Evolutionary conservation across 345 rosid genomes (phyloP).

Genomic region (Cardamine resedifolia): DNA sequence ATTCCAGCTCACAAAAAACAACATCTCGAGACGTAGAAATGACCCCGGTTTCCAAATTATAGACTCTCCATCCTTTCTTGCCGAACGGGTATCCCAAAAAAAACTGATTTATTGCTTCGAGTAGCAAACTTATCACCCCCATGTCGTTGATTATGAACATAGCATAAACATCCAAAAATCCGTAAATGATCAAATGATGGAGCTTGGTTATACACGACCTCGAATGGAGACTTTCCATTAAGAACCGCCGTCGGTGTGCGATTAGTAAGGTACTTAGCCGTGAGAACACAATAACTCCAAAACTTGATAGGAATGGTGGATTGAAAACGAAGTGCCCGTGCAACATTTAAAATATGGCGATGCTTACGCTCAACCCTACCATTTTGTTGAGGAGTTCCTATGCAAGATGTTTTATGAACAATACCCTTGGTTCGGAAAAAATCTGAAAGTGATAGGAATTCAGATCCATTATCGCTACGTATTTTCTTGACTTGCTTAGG

Average conservation of each 20-base stretch:
- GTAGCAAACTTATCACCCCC: not conserved
- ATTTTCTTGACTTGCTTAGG: too few relatives aligned
- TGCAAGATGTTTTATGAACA: too few relatives aligned
- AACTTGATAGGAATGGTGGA: rapidly evolving
- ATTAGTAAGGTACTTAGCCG: not conserved
- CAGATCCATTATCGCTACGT: too few relatives aligned
- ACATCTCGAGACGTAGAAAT: not conserved
- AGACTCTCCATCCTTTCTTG: not conserved
- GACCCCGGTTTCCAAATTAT: too few relatives aligned
- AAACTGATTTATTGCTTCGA: not conserved
- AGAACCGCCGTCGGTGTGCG: rapidly evolving
- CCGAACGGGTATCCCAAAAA: not conserved
- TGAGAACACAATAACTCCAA: not conserved
- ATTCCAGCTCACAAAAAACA: too few relatives aligned
- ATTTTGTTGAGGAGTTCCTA: not conserved
- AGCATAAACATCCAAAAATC: not conserved
- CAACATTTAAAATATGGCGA: not conserved
- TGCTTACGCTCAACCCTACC: not conserved
- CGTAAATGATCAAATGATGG: not conserved
- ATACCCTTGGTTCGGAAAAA: too few relatives aligned
- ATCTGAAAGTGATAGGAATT: too few relatives aligned
- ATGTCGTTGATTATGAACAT: not conserved
- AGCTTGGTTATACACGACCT: rapidly evolving
- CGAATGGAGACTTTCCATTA: not conserved
- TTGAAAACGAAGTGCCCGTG: not conserved